phyloP scores from a whole-genome alignment of 2,329 filamentous ascomycete species.

The Monilinia vaccinii-corymbosi region DNA sequence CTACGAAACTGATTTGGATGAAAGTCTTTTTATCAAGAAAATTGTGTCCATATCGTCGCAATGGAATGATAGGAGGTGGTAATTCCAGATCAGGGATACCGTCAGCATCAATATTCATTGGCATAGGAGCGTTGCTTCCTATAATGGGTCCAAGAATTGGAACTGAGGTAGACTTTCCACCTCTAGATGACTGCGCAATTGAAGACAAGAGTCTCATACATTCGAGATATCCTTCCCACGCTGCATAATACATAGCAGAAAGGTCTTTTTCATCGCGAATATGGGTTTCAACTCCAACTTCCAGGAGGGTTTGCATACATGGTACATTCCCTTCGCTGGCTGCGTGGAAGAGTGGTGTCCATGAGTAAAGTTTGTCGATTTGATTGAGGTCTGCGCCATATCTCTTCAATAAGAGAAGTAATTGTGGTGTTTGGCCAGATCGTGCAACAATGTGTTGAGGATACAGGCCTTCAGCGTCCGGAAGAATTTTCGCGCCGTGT shows the following conservation, averaged over 20 bases:
- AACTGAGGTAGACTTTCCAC: conserved; percentile 22
- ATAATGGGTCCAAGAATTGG: conserved; percentile 28
- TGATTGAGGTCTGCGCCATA: conserved; percentile 89
- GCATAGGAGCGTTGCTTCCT: conserved; percentile 35
- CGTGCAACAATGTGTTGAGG: conserved; percentile 95
- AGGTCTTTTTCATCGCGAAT: conserved; percentile 87
- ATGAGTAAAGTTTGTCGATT: conserved; percentile 90
- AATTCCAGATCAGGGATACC: conserved; percentile 87
- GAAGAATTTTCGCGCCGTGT: conserved; percentile 71
- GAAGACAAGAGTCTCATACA: conserved; percentile 84
- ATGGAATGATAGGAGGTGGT: conserved; percentile 89
- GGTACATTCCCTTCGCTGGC: conserved; percentile 92
- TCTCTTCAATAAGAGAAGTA: conserved; percentile 70
- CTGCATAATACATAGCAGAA: conserved; percentile 95
- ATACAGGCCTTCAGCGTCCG: conserved; percentile 91
- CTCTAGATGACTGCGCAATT: conserved; percentile 15
- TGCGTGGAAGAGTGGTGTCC: conserved; percentile 93
- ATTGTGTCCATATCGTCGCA: conserved; percentile 93
- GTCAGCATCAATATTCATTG: conserved; percentile 68
- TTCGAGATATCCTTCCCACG: conserved; percentile 92
- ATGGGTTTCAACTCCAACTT: conserved; percentile 67
- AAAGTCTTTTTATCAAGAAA: conserved; percentile 98
- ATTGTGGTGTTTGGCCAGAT: conserved; percentile 70
- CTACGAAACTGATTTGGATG: conserved; percentile 76
- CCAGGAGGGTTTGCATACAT: conserved; percentile 73